Conservation (phyloP, 192 early-diverging fungal genomes). For the Globomyces pollinis-pini region DNA sequence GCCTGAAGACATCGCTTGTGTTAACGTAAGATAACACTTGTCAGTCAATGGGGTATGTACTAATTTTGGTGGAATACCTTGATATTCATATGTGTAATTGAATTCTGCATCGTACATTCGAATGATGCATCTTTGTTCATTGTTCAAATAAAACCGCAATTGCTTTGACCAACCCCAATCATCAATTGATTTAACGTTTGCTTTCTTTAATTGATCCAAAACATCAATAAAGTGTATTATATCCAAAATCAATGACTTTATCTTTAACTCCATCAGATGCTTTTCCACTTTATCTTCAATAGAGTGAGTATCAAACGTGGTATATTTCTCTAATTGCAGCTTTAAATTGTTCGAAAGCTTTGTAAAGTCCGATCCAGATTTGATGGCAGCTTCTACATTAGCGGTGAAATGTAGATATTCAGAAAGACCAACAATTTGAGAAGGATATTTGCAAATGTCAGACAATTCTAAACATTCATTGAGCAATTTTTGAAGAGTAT, state of each 20-base stretch:
- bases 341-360: conserved; percentile 26
- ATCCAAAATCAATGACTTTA: conserved; percentile 50
- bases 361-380: conserved; percentile 21
- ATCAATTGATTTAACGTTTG: conserved; percentile 16
- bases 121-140: conserved; percentile 31
- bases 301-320: conserved; percentile 30
- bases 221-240: conserved; percentile 56
- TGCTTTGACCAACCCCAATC: conserved; percentile 51
- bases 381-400: conserved; percentile 33
- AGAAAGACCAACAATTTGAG: conserved; percentile 35
- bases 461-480: conserved; percentile 29
- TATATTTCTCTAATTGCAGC: conserved; percentile 41
- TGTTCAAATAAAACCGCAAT: conserved; percentile 40
- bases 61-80: conserved; percentile 49
- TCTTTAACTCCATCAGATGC: conserved; percentile 35
- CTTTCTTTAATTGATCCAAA: conserved; percentile 32
- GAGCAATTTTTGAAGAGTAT: conserved; percentile 30
- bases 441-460: conserved; percentile 45
- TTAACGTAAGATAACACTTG: conserved; percentile 54
- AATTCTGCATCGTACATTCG: conserved; percentile 48
- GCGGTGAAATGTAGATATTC: conserved; percentile 48
- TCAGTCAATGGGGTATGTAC: conserved; percentile 54
- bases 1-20: conserved; percentile 52
- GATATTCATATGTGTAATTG: conserved; percentile 53
- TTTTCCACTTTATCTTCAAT: conserved; percentile 37